A percentile compares a stretch with the other conserved stretches of the same genome.
phyloP scores from a whole-genome alignment of 345 rosid species.

The Hibiscus tridactylites region DNA sequence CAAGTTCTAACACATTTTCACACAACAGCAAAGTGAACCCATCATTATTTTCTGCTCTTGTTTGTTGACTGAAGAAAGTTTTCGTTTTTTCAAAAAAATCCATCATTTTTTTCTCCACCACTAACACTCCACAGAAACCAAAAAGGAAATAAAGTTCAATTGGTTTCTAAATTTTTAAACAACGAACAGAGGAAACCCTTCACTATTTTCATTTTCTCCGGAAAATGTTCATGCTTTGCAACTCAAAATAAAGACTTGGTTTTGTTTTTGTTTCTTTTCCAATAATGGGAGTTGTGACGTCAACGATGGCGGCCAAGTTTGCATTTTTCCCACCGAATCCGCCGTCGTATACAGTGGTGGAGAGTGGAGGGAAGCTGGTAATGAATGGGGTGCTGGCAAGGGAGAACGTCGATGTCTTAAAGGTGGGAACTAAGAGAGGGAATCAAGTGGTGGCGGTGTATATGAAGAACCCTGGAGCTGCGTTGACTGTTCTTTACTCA shows the following conservation, averaged over 20 bases:
- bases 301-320: slow-evolving; percentile 88
- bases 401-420: slow-evolving; percentile 62
- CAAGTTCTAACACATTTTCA: too few species aligned
- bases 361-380: slow-evolving; percentile 40
- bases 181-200: too few species aligned
- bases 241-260: background rate
- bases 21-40: background rate
- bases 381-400: slow-evolving; percentile 46
- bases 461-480: slow-evolving; percentile 67
- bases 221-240: background rate
- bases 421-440: slow-evolving; percentile 67
- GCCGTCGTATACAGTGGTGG: slow-evolving; percentile 61
- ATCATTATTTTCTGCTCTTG: background rate
- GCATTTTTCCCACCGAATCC: slow-evolving; percentile 95
- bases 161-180: too few species aligned
- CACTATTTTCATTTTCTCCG: background rate
- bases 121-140: background rate
- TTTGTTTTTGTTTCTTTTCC: too few species aligned
- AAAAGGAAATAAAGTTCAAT: background rate
- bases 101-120: background rate
- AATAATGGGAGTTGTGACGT: slow-evolving; percentile 82
- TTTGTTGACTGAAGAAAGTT: background rate
- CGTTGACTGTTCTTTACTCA: slow-evolving; percentile 67
- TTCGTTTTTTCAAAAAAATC: background rate
- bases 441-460: slow-evolving; percentile 75